phyloP scores from a whole-genome alignment of 2,329 filamentous ascomycete genomes.

The Neonectria magnoliae region DNA sequence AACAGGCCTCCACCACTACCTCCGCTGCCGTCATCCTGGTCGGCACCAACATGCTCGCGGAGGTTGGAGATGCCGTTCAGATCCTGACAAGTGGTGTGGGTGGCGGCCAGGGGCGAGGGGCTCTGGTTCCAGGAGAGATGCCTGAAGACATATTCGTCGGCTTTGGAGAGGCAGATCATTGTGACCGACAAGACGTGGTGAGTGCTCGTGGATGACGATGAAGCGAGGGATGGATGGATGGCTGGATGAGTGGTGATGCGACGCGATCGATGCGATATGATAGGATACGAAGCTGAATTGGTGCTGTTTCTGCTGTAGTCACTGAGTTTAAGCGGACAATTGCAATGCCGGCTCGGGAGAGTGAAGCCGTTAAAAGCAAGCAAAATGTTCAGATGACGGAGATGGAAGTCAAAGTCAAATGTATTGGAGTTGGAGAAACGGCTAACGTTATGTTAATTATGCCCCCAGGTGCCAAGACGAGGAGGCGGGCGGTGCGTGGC shows the following conservation, averaged over 20 bases:
- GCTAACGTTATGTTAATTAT: not conserved
- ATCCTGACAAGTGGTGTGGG: slow-evolving; percentile 64
- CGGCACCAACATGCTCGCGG: slow-evolving; percentile 53
- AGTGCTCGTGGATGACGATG: not conserved
- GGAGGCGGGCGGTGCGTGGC: slow-evolving; percentile 30
- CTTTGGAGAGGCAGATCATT: slow-evolving; percentile 67
- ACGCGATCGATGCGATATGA: not conserved
- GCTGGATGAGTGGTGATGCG: slow-evolving; percentile 10
- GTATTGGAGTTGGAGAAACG: not conserved
- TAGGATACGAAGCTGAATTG: not conserved
- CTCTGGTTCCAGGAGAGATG: slow-evolving; percentile 65
- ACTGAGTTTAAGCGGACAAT: too few species aligned
- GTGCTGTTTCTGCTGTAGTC: not conserved
- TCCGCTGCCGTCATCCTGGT: slow-evolving; percentile 46
- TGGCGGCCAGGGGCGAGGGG: slow-evolving; percentile 58
- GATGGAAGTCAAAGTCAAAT: not conserved
- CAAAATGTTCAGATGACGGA: not conserved
- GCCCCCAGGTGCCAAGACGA: slow-evolving; percentile 3
- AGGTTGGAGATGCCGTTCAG: slow-evolving; percentile 65
- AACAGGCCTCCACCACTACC: slow-evolving; percentile 35
- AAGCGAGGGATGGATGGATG: not conserved
- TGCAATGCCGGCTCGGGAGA: not conserved
- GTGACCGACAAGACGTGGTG: slow-evolving; percentile 14
- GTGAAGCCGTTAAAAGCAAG: not conserved
- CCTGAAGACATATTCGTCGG: slow-evolving; percentile 58